Conservation (phyloP, 495 filamentous ascomycete genomes). For the Podospora pseudoanserina region DNA sequence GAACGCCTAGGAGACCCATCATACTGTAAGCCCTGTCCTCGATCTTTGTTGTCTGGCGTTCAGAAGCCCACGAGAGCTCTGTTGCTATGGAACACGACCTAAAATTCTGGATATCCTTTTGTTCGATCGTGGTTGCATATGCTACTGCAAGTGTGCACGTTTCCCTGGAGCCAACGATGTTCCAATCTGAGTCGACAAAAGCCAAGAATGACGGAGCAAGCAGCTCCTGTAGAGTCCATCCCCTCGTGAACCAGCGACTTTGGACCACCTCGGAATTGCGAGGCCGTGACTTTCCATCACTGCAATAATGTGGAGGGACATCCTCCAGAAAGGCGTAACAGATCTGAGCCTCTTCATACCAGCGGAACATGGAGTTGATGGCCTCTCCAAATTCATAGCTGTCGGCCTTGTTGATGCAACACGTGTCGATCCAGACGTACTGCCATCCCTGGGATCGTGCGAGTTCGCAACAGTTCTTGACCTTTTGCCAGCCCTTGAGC, state of each 20-base stretch:
- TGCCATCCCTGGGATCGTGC: conserved; percentile 5
- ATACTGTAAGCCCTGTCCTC: conserved; percentile 13
- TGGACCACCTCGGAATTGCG: not conserved
- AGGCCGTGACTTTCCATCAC: not conserved
- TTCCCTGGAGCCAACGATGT: not conserved
- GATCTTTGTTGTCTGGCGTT: conserved; percentile 6
- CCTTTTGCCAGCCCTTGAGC: not conserved
- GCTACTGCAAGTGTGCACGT: not conserved
- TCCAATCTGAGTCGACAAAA: not conserved
- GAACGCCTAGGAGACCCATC: conserved; percentile 5
- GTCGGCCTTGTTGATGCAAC: conserved; percentile 41
- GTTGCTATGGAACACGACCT: not conserved
- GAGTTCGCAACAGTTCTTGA: not conserved
- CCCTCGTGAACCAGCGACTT: not conserved
- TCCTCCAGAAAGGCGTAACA: conserved; percentile 34
- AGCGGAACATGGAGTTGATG: conserved; percentile 47
- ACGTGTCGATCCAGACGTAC: conserved; percentile 43
- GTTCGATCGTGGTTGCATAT: not conserved
- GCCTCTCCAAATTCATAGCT: conserved; percentile 40
- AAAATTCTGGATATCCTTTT: not conserved
- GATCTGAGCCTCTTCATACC: conserved; percentile 30
- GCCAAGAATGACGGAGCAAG: not conserved
- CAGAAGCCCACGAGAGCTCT: conserved; percentile 6
- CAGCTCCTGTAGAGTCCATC: not conserved
- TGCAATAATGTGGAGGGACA: not conserved